Evolutionary conservation across 2,329 filamentous ascomycete species (phyloP).

Genomic region (Sclerotinia spermophila): DNA sequence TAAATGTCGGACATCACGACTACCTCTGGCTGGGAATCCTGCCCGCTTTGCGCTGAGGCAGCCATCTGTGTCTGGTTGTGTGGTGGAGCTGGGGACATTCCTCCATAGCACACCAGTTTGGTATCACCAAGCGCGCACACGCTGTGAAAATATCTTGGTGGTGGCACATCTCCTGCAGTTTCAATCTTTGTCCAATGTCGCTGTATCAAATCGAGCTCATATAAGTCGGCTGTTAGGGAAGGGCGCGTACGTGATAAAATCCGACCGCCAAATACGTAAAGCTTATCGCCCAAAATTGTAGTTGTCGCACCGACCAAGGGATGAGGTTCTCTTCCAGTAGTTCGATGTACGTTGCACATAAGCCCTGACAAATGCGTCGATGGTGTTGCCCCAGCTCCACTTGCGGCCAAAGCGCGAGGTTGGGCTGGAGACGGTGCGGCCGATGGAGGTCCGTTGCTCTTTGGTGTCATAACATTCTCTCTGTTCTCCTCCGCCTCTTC

Average conservation of each 20-base stretch:
- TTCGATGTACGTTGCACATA: constrained; percentile 73
- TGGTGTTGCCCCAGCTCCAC: constrained; percentile 39
- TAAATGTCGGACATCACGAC: constrained; percentile 98
- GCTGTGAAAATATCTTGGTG: constrained; percentile 94
- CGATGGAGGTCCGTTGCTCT: constrained; percentile 52
- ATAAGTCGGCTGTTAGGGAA: constrained; percentile 81
- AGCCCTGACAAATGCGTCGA: constrained; percentile 59
- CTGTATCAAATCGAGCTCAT: constrained; percentile 86
- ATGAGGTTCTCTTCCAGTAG: constrained; percentile 86
- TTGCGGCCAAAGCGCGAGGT: constrained; percentile 39
- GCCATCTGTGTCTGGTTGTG: constrained; percentile 44
- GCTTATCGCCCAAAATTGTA: constrained; percentile 88
- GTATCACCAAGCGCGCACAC: constrained; percentile 91
- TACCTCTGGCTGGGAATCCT: constrained; percentile 76
- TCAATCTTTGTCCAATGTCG: constrained; percentile 93
- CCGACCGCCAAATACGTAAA: constrained; percentile 94
- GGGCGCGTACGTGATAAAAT: constrained; percentile 81
- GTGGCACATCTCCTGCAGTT: constrained; percentile 77
- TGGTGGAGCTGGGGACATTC: constrained; percentile 77
- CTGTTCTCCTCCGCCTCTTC: constrained; percentile 44
- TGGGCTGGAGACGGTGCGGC: constrained; percentile 55
- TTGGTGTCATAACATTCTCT: constrained; percentile 47
- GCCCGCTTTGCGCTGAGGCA: constrained; percentile 42
- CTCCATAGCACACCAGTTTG: constrained; percentile 95
- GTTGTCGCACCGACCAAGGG: constrained; percentile 93